phyloP scores from a whole-genome alignment of 1,284 basidiomycete genomes.

The Fomitopsis palustris region DNA sequence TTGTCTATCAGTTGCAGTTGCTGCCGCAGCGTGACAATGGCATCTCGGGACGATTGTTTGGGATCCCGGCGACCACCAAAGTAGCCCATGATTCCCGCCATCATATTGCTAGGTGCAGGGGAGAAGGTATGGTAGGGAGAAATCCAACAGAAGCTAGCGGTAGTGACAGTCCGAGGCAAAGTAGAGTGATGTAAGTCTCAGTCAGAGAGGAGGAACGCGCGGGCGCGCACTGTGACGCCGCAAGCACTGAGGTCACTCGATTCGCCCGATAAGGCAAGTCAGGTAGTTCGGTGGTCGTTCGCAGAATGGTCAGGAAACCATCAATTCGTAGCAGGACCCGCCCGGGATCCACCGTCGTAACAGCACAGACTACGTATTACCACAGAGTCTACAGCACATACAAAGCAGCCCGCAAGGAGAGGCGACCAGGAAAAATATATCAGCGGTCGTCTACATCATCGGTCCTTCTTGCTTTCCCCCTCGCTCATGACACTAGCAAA shows the following conservation, averaged over 20 bases:
- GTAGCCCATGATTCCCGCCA: conserved; percentile 87
- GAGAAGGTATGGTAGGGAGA: background rate
- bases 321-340: background rate
- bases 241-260: conserved; percentile 22
- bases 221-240: conserved; percentile 2
- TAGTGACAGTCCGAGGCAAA: conserved; percentile 1
- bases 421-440: background rate
- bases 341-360: background rate
- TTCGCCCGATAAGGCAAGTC: conserved; percentile 29
- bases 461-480: conserved; percentile 19
- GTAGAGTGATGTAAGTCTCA: conserved; percentile 8
- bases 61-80: conserved; percentile 77
- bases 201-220: background rate
- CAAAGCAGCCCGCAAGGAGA: background rate
- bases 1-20: conserved; percentile 97
- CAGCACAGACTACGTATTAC: background rate
- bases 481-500: conserved; percentile 7
- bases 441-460: conserved; percentile 6
- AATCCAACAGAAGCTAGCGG: background rate
- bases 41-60: conserved; percentile 78
- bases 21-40: conserved; percentile 84
- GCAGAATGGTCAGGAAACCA: background rate
- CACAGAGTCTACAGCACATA: background rate
- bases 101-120: conserved; percentile 41
- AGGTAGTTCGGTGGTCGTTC: conserved; percentile 1